phyloP scores from a whole-genome alignment of 2,329 filamentous ascomycete species.

The Claviceps arundinis region DNA sequence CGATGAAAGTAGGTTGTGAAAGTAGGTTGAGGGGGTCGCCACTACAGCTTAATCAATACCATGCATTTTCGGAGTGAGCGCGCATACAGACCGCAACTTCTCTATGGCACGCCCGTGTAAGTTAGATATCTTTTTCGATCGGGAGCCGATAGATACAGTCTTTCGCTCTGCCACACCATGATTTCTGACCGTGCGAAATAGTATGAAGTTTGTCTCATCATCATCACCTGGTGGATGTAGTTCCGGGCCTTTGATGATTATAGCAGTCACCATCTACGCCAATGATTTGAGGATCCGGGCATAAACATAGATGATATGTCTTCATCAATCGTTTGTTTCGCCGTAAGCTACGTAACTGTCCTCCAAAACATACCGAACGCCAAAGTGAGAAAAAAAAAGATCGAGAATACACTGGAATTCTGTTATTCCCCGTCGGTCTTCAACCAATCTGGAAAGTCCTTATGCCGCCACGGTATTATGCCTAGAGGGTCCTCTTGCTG shows the following conservation, averaged over 20 bases:
- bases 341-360: neutral
- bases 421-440: slow-evolving; percentile 17
- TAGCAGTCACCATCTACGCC: neutral
- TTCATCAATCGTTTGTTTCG: neutral
- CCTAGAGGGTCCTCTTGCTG: slow-evolving; percentile 39
- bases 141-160: neutral
- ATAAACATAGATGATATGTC: neutral
- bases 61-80: neutral
- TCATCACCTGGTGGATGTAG: neutral
- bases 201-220: neutral
- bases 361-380: neutral
- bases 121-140: neutral
- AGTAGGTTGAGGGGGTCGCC: too few species aligned
- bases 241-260: neutral
- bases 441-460: slow-evolving; percentile 48
- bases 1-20: too few species aligned
- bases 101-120: neutral
- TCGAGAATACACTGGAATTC: neutral
- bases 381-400: neutral
- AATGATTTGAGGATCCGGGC: neutral
- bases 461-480: slow-evolving; percentile 45
- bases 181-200: neutral
- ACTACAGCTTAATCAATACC: too few species aligned
- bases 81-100: neutral
- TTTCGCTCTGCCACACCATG: neutral